A percentile compares a stretch with the other conserved stretches of the same genome.
Evolutionary conservation across 345 rosid species (phyloP).

Genomic region (Conringia planisiliqua): DNA sequence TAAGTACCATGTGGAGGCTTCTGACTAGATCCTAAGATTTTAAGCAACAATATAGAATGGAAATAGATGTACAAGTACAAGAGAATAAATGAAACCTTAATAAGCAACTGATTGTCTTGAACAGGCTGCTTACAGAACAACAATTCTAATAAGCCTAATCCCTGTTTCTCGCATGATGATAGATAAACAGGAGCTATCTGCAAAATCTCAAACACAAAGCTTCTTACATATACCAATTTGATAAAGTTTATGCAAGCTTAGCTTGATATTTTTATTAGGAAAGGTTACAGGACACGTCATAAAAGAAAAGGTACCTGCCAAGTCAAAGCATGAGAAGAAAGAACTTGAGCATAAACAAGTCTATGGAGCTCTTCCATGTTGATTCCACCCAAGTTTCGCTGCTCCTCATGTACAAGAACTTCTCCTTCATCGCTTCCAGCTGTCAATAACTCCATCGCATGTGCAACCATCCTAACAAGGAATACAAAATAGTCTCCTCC

Average conservation of each 20-base stretch:
- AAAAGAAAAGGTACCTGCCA: conserved; percentile 69
- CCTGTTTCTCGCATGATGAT: conserved; percentile 82
- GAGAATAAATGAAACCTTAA: conserved; percentile 54
- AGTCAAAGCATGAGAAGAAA: conserved; percentile 83
- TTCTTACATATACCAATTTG: not conserved
- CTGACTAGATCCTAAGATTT: not conserved
- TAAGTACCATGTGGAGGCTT: conserved; percentile 19
- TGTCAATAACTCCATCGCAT: conserved; percentile 79
- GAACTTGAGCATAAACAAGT: conserved; percentile 91
- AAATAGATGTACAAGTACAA: conserved; percentile 7
- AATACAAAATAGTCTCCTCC: conserved; percentile 10
- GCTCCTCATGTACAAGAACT: conserved; percentile 72
- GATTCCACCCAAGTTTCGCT: conserved; percentile 63
- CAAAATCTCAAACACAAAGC: conserved; percentile 8
- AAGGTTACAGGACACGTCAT: not conserved
- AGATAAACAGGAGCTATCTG: conserved; percentile 96
- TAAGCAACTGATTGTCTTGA: conserved; percentile 54
- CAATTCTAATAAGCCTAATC: conserved; percentile 71
- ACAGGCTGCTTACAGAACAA: conserved; percentile 77
- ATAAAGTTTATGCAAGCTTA: not conserved
- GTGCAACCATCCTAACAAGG: conserved; percentile 82
- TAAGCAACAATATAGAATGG: not conserved
- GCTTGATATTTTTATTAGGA: not conserved
- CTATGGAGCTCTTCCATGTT: conserved; percentile 88
- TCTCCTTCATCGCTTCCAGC: conserved; percentile 80